Evolutionary conservation across 2,329 filamentous ascomycete species (phyloP).

Genomic region (Xylaria sp.): DNA sequence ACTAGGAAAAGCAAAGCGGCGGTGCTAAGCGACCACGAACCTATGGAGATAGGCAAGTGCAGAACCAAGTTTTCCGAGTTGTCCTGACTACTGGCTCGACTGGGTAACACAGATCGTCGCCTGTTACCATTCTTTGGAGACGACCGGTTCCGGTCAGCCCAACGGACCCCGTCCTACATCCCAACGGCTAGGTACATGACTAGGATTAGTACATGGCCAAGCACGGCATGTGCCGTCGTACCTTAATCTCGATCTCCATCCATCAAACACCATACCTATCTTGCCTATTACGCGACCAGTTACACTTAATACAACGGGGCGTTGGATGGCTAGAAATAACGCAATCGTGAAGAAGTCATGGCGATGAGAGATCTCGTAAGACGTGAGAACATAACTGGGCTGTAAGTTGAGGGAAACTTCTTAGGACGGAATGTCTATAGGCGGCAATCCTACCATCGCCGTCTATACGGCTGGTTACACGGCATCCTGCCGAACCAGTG

Average conservation of each 20-base stretch:
- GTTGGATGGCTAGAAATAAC: background rate
- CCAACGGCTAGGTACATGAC: slow-evolving; percentile 18
- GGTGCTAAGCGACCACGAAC: background rate
- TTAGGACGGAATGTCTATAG: background rate
- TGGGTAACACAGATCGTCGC: slow-evolving; percentile 23
- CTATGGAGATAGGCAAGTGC: background rate
- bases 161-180: slow-evolving; percentile 14
- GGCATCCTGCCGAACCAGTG: slow-evolving; percentile 15
- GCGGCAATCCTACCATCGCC: background rate
- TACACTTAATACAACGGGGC: background rate
- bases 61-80: slow-evolving; percentile 17
- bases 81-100: slow-evolving; percentile 11
- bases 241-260: slow-evolving; percentile 8
- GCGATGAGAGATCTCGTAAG: background rate
- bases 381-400: background rate
- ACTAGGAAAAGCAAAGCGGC: slow-evolving; percentile 15
- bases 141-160: slow-evolving; percentile 21
- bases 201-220: background rate
- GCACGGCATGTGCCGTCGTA: slow-evolving; percentile 9
- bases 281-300: background rate
- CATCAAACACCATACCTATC: background rate
- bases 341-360: background rate
- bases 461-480: slow-evolving; percentile 23
- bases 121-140: slow-evolving; percentile 8
- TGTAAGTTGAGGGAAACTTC: background rate